Base-by-base conservation (phyloP, 129 eudicot species). In the Deinandra increscens region DNA sequence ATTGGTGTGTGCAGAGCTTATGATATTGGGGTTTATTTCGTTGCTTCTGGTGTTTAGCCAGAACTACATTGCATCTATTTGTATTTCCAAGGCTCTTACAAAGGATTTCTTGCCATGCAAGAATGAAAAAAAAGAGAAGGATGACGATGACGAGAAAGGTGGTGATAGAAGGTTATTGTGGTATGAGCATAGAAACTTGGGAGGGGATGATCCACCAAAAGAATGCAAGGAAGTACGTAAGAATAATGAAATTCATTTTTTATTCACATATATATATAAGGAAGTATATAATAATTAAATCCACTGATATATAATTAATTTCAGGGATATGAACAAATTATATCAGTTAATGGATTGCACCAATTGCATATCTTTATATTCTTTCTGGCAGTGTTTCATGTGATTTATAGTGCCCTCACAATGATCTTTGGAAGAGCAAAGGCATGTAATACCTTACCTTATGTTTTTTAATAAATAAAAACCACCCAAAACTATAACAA, bases 281-380 rank as follows among this genome's bases (percentile, higher is more conserved):
- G 31, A 26, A 26, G n/a, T n/a, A n/a, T n/a, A n/a, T n/a, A n/a
- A 26, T 26, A 26, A 26, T 26, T 26, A 26, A 26, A 26, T 26
- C 3, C 31, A 26, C 31, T 26, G 31, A 26, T 26, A 26, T n/a
- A n/a, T n/a, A 26, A 26, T 26, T 26, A 1, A 26, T 3, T 58
- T 42, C 61, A 93, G 98, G 98, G 95, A 38, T 50, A 77, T 14
- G 87, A 83, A 78, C 87, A 95, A 17, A 83, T 93, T 34, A 93
- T 93, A 83, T 89, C 98, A 48, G 69, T 59, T 34, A 46, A 80
- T 17, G 98, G 88, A 61, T 80, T 89, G 23, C 98, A 93, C 79
- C 98, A 93, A 66, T 76, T 93, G 60, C 98, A 93, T 77, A 89
- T 93, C 75, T 87, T 93, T 84, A 93, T 93, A 80, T 93, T 93